Evolutionary conservation across 192 early-diverging fungal species (phyloP), one percentile per base, ranked within the genome.

Genomic region (Geranomyces michiganensis): DNA sequence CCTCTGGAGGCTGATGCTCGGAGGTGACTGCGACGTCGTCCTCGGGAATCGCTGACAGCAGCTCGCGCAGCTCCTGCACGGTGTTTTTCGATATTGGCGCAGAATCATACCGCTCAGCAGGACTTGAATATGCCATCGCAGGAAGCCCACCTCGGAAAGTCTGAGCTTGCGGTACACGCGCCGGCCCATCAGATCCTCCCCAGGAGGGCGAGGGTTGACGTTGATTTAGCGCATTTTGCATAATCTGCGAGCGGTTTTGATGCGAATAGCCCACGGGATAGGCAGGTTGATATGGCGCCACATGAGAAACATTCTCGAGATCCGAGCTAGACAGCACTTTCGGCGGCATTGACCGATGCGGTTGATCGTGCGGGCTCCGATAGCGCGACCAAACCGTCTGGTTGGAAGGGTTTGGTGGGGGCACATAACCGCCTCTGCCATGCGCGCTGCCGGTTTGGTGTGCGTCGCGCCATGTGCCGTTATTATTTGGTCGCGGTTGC

Each of bases 41-140:
- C 10, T 60, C 66, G 12, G 73, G 19, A 51, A 74, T 68, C 24
- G 24, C 41, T 8, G n/a, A 22, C 10, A 73, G 56, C 32, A 73
- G 64, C n/a, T 73, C 72, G 6, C 43, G 51, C 53, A 73, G 45
- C 15, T 58, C 64, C 56, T 66, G n/a, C 48, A 63, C 67, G 45
- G 30, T 68, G 48, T 29, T 22, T 21, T 45, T 48, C n/a, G 63
- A 46, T 48, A 43, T 47, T 41, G 6, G n/a, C 17, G 29, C 58
- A 3, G 58, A 60, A 7, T 33, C 27, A 32, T 32, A 26, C 7
- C 24, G 15, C 7, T 60, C 22, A 32, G 7, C 58, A 33, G 36
- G 36, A 7, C 9, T 32, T 2, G 7, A 27, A 17, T 60, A 27
- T 33, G 22, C 24, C 58, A 29, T 19, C 5, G 21, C 31, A 30